A percentile compares a stretch with the other conserved stretches of the same genome.
These are phyloP conservation scores for Candida adriatica DNA, from an alignment of 805 yeast genomes.

Conservation along the genomic window DNA sequence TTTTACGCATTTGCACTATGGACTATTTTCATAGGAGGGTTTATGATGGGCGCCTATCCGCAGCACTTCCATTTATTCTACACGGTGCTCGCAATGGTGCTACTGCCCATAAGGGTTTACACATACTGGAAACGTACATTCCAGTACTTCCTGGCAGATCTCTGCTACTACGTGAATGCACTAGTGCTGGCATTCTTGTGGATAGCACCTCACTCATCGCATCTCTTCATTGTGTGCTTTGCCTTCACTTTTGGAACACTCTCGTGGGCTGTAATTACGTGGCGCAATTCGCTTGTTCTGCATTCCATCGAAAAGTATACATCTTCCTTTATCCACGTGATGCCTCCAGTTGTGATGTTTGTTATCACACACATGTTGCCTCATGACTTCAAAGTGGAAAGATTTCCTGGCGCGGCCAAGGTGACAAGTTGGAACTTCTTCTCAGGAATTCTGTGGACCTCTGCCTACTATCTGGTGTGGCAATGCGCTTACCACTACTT, in stretches of 20 bases:
- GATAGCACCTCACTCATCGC: conserved; percentile 69
- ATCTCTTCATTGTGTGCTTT: conserved; percentile 75
- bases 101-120: conserved; percentile 82
- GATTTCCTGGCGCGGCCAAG: conserved; percentile 79
- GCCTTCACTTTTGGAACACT: conserved; percentile 85
- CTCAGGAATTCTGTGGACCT: conserved; percentile 69
- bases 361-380: conserved; percentile 72
- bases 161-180: conserved; percentile 85
- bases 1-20: conserved; percentile 73
- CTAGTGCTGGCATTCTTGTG: conserved; percentile 68
- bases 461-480: conserved; percentile 81
- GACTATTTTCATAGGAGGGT: conserved; percentile 64
- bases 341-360: conserved; percentile 86
- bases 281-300: conserved; percentile 90
- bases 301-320: conserved; percentile 93
- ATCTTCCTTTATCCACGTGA: conserved; percentile 79
- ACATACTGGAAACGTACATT: conserved; percentile 72
- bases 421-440: conserved; percentile 66
- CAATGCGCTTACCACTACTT: conserved; percentile 87
- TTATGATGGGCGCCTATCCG: conserved; percentile 72
- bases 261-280: conserved; percentile 88
- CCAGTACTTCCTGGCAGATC: conserved; percentile 86
- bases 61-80: conserved; percentile 70
- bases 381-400: conserved; percentile 36
- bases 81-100: conserved; percentile 47